Conservation (phyloP, 2,329 filamentous ascomycete genomes). For the Huntiella abstrusa region DNA sequence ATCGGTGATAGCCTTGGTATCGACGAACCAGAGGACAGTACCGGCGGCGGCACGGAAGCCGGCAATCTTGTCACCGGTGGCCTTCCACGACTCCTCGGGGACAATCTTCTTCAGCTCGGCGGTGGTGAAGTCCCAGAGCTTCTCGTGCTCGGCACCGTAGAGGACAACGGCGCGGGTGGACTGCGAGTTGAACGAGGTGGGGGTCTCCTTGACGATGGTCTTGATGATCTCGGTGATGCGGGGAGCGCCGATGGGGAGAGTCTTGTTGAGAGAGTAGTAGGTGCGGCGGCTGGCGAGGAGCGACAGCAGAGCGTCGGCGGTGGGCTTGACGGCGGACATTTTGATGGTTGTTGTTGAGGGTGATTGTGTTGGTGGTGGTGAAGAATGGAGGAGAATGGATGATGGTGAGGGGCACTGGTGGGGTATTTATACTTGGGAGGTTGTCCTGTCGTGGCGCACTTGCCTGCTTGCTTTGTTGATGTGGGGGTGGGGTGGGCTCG, state of each 20-base stretch:
- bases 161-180: conserved; percentile 62
- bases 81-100: conserved; percentile 41
- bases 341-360: conserved; percentile 14
- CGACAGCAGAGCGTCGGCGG: conserved; percentile 33
- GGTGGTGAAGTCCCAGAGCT: conserved; percentile 61
- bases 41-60: conserved; percentile 56
- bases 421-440: background rate
- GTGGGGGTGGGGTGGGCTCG: too few species aligned
- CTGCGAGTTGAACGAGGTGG: conserved; percentile 80
- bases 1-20: conserved; percentile 44
- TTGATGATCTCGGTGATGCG: conserved; percentile 47
- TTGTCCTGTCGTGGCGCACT: too few species aligned
- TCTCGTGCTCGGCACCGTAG: conserved; percentile 64
- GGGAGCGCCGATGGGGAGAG: conserved; percentile 34
- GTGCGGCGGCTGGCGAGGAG: conserved; percentile 50
- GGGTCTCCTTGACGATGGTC: conserved; percentile 47
- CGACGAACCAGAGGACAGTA: conserved; percentile 77
- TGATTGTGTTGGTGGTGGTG: background rate
- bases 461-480: too few species aligned
- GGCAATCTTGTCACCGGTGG: conserved; percentile 25
- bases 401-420: background rate
- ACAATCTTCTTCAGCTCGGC: conserved; percentile 50
- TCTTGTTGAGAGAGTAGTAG: conserved; percentile 48
- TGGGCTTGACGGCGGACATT: conserved; percentile 22
- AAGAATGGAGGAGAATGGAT: conserved; percentile 2